Conservation (phyloP, 1,139 yeast species). For the Protomyces macrosporus region DNA sequence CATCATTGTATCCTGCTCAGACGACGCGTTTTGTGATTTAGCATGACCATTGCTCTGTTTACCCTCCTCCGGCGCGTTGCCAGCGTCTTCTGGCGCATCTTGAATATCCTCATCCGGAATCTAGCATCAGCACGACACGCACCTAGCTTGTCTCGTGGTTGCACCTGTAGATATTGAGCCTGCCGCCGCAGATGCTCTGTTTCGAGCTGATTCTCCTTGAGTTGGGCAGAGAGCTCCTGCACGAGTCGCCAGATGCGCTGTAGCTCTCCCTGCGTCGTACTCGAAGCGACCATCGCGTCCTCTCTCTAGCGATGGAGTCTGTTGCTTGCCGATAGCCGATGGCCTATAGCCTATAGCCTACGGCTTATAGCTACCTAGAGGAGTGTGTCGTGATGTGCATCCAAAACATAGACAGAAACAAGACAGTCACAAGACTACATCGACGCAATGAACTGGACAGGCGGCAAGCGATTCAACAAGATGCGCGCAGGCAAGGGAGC, state of each 20-base stretch:
- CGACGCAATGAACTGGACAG: neutral
- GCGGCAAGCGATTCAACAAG: neutral
- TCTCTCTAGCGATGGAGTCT: too few species aligned
- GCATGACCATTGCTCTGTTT: neutral
- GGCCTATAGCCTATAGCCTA: too few species aligned
- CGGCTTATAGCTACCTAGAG: too few species aligned
- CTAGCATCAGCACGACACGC: neutral
- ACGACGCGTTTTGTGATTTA: neutral
- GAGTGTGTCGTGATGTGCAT: too few species aligned
- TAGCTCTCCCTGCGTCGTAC: constrained; percentile 6
- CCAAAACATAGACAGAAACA: neutral
- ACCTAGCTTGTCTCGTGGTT: neutral
- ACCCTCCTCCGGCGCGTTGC: neutral
- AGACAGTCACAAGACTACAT: neutral
- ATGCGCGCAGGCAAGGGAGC: neutral
- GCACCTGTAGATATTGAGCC: neutral
- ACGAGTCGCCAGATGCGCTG: constrained; percentile 25
- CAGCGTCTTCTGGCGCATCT: neutral
- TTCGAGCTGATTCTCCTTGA: constrained; percentile 19
- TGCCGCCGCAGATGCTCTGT: constrained; percentile 19
- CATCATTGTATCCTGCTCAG: neutral
- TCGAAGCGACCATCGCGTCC: constrained; percentile 10
- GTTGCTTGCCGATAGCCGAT: too few species aligned
- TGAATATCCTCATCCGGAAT: neutral
- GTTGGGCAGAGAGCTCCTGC: constrained; percentile 19